These are phyloP conservation scores for Aspergillus luchuensis DNA, from an alignment of 2,329 filamentous ascomycete species.

Conservation along the genomic window DNA sequence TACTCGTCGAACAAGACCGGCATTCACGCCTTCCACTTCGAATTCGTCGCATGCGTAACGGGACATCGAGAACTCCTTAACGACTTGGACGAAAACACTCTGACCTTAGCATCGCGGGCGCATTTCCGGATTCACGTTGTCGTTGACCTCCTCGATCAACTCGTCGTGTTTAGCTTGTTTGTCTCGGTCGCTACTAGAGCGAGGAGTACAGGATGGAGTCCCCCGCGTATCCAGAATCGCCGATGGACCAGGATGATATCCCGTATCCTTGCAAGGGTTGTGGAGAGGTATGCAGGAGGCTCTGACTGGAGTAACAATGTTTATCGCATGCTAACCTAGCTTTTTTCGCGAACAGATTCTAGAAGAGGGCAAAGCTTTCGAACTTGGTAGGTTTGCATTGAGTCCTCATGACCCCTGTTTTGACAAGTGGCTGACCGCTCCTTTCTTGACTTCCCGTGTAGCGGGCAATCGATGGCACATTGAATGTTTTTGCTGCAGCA, in stretches of 20 bases:
- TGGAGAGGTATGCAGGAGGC: slow-evolving; percentile 67
- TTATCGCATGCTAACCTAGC: slow-evolving; percentile 15
- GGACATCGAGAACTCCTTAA: slow-evolving; percentile 9
- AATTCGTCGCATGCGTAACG: slow-evolving; percentile 16
- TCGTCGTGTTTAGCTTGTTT: neutral
- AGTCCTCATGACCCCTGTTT: neutral
- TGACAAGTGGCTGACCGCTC: slow-evolving; percentile 30
- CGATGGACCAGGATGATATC: slow-evolving; percentile 76
- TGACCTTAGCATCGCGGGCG: slow-evolving; percentile 14
- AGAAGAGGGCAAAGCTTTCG: slow-evolving; percentile 97
- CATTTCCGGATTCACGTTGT: slow-evolving; percentile 6
- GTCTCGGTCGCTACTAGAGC: slow-evolving; percentile 4
- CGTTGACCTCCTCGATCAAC: slow-evolving; percentile 2
- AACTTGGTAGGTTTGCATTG: slow-evolving; percentile 69
- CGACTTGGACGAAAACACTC: slow-evolving; percentile 15
- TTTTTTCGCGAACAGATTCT: slow-evolving; percentile 67
- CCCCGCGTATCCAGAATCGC: slow-evolving; percentile 59
- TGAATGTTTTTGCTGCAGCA: slow-evolving; percentile 97
- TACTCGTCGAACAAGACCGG: slow-evolving; percentile 6
- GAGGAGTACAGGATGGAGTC: slow-evolving; percentile 52
- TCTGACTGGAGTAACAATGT: neutral
- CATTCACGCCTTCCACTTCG: neutral
- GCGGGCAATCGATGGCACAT: slow-evolving; percentile 98
- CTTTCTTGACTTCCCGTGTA: slow-evolving; percentile 44
- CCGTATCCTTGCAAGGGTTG: slow-evolving; percentile 88